These are phyloP conservation scores for Aspergillus phoenicis DNA, from an alignment of 2,329 filamentous ascomycete species.

Conservation along the genomic window DNA sequence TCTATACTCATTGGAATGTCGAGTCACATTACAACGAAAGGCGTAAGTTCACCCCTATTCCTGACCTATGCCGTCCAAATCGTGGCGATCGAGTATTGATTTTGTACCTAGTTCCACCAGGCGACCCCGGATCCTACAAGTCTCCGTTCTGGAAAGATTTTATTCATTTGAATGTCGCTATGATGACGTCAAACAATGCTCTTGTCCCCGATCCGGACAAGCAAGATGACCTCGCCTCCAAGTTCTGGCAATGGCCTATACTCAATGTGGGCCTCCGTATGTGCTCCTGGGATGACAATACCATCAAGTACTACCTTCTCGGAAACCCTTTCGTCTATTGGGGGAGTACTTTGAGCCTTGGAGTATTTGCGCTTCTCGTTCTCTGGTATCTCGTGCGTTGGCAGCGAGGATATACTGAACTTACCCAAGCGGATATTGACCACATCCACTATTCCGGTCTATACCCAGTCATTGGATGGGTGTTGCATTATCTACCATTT, in stretches of 20 bases:
- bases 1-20: conserved; percentile 98
- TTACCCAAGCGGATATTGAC: conserved; percentile 78
- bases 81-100: conserved; percentile 10
- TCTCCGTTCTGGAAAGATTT: conserved; percentile 98
- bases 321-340: conserved; percentile 97
- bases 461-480: conserved; percentile 91
- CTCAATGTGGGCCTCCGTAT: conserved; percentile 94
- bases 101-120: conserved; percentile 69
- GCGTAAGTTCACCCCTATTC: conserved; percentile 60
- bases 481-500: conserved; percentile 94
- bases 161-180: conserved; percentile 95
- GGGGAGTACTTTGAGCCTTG: conserved; percentile 81
- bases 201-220: conserved; percentile 97
- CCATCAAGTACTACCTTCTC: conserved; percentile 97
- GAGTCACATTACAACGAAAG: conserved; percentile 94
- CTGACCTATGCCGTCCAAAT: neutral
- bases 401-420: conserved; percentile 90
- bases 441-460: conserved; percentile 92
- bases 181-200: conserved; percentile 99
- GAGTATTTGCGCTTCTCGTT: conserved; percentile 70
- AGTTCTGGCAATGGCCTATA: conserved; percentile 98
- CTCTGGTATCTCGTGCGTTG: conserved; percentile 88
- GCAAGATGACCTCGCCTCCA: conserved; percentile 94
- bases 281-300: conserved; percentile 96
- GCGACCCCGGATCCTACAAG: conserved; percentile 88